Conservation (phyloP, 345 rosid genomes). For the Euclidium syriacum region DNA sequence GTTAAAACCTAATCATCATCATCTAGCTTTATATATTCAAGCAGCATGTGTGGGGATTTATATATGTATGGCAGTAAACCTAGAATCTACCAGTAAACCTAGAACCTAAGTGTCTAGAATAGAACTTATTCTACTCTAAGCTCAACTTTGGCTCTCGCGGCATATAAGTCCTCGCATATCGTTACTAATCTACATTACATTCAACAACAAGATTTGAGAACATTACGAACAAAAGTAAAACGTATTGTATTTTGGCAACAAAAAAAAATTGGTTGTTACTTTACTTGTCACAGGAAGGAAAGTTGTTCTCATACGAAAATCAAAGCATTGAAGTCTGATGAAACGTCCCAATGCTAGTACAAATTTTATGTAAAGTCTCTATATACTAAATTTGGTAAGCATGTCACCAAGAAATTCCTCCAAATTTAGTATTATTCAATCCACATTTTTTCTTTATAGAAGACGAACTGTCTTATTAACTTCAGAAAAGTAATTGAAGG, state of each 20-base stretch:
- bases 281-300: constrained; percentile 92
- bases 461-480: too few species aligned
- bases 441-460: too few species aligned
- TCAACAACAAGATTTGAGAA: neutral
- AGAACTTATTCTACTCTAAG: constrained; percentile 95
- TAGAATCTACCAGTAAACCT: too few species aligned
- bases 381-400: constrained; percentile 95
- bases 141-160: constrained; percentile 96
- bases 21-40: constrained; percentile 85
- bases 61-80: constrained; percentile 94
- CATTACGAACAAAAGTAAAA: too few species aligned
- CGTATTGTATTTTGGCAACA: neutral
- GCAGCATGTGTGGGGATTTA: constrained; percentile 96
- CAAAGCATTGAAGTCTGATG: constrained; percentile 96
- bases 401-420: constrained; percentile 98
- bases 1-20: constrained; percentile 41
- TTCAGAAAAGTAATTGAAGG: too few species aligned
- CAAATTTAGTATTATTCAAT: too few species aligned
- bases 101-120: constrained; percentile 92
- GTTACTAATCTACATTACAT: constrained; percentile 80
- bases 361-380: constrained; percentile 98
- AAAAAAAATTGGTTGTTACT: too few species aligned
- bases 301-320: constrained; percentile 96
- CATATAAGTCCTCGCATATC: constrained; percentile 92
- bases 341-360: constrained; percentile 98